phyloP scores from a whole-genome alignment of 1,139 yeast species.

The Suhomyces taliae region DNA sequence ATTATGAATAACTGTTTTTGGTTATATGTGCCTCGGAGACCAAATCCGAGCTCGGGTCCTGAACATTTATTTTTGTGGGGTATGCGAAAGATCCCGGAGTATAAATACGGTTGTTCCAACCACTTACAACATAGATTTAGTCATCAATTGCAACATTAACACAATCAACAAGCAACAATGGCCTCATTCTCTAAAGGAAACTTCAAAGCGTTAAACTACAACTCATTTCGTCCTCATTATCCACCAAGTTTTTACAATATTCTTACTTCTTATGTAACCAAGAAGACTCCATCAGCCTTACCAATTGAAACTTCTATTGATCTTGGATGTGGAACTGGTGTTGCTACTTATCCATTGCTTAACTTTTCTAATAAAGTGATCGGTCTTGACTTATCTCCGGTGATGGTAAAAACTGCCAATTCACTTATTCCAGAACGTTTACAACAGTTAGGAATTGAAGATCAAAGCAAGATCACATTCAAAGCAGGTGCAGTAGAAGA shows the following conservation, averaged over 20 bases:
- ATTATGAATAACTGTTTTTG: no score
- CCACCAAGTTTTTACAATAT: constrained; percentile 23
- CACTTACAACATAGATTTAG: neutral
- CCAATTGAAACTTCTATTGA: constrained; percentile 31
- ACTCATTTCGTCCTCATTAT: constrained; percentile 41
- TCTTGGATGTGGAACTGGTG: constrained; percentile 45
- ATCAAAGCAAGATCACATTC: constrained; percentile 29
- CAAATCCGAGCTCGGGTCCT: constrained; percentile 5
- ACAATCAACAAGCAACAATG: constrained; percentile 38
- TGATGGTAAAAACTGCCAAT: constrained; percentile 38
- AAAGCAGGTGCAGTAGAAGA: constrained; percentile 38
- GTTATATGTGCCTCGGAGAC: neutral
- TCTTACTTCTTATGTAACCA: constrained; percentile 23
- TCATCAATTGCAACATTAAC: constrained; percentile 28
- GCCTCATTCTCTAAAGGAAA: constrained; percentile 60
- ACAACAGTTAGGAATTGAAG: constrained; percentile 27
- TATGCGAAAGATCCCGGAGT: neutral
- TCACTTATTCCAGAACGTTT: constrained; percentile 24
- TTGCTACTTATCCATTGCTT: constrained; percentile 39
- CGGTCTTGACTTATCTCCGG: constrained; percentile 37
- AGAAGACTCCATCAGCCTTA: constrained; percentile 12
- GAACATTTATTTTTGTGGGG: constrained; percentile 1
- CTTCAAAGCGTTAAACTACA: constrained; percentile 61
- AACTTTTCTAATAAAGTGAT: constrained; percentile 30
- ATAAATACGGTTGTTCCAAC: neutral